These are phyloP conservation scores for Lactifluus rugatus DNA, from an alignment of 768 basidiomycete genomes.

Conservation along the genomic window DNA sequence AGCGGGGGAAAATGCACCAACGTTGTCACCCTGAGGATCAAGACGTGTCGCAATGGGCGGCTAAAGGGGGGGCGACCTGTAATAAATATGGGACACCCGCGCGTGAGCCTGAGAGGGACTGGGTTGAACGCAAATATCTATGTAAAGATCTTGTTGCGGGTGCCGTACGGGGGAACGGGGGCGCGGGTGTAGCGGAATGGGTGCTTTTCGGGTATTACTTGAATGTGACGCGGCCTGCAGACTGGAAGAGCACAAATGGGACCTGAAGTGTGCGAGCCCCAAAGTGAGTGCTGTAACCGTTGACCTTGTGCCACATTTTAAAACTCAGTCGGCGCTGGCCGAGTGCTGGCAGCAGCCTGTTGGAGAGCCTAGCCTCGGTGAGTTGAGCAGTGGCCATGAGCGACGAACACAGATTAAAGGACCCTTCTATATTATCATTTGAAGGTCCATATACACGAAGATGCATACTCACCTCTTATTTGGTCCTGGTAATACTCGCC, in stretches of 20 bases:
- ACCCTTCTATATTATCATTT: slow-evolving; percentile 12
- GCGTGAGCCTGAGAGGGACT: background rate
- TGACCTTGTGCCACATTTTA: slow-evolving; percentile 9
- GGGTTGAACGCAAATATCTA: background rate
- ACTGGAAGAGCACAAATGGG: background rate
- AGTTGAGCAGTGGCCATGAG: too few relatives aligned
- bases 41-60: slow-evolving; percentile 1
- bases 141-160: background rate
- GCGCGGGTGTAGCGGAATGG: background rate
- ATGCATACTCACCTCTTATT: slow-evolving; percentile 65
- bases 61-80: background rate
- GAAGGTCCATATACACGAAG: slow-evolving; percentile 29
- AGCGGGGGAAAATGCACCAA: background rate
- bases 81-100: background rate
- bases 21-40: background rate
- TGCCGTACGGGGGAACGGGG: too few relatives aligned
- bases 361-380: too few relatives aligned
- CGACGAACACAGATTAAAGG: slow-evolving; percentile 1
- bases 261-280: background rate
- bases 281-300: background rate
- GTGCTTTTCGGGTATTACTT: slow-evolving; percentile 1
- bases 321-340: slow-evolving; percentile 1
- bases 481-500: slow-evolving; percentile 63
- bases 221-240: slow-evolving; percentile 1
- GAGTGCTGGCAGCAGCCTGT: background rate